Percentiles rank a stretch among this genome's conserved stretches.
Evolutionary conservation across 164 flowering plant species (phyloP).

Genomic region (Nelumbo lutea): DNA sequence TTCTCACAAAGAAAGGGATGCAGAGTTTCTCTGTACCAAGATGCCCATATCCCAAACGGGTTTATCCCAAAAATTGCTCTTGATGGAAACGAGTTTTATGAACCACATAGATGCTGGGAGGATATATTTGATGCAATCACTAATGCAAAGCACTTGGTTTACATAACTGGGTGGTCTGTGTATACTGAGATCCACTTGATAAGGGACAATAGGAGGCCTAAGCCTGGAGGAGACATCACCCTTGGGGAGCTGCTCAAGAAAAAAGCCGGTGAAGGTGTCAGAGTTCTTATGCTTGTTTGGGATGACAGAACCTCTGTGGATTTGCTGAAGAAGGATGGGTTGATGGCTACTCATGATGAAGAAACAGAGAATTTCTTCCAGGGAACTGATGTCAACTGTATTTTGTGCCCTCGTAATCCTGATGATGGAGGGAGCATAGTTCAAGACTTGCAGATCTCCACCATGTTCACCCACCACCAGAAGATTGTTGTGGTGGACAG

Average conservation of each 20-base stretch:
- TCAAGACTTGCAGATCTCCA: slow-evolving; percentile 52
- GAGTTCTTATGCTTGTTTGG: slow-evolving; percentile 84
- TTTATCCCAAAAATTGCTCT: slow-evolving; percentile 54
- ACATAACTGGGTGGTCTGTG: slow-evolving; percentile 83
- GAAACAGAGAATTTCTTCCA: slow-evolving; percentile 54
- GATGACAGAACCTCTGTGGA: slow-evolving; percentile 70
- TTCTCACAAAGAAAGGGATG: slow-evolving; percentile 58
- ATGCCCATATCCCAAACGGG: slow-evolving; percentile 59
- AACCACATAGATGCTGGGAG: slow-evolving; percentile 75
- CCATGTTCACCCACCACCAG: slow-evolving; percentile 88
- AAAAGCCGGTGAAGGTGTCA: slow-evolving; percentile 73
- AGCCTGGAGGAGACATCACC: slow-evolving; percentile 48
- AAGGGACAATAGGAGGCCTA: slow-evolving; percentile 56
- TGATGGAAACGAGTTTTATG: slow-evolving; percentile 43
- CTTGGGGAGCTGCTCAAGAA: slow-evolving; percentile 72
- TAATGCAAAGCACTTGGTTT: slow-evolving; percentile 63
- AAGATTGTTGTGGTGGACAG: slow-evolving; percentile 63
- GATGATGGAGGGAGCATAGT: slow-evolving; percentile 53
- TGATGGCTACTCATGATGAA: slow-evolving; percentile 81
- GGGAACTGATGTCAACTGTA: slow-evolving; percentile 52
- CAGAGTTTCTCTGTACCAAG: slow-evolving; percentile 66
- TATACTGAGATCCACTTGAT: slow-evolving; percentile 55
- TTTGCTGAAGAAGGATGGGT: slow-evolving; percentile 54
- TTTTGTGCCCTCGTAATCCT: slow-evolving; percentile 72
- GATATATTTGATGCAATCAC: slow-evolving; percentile 69